Conservation (phyloP, 257 asterid genomes). For the Petrea volubilis region DNA sequence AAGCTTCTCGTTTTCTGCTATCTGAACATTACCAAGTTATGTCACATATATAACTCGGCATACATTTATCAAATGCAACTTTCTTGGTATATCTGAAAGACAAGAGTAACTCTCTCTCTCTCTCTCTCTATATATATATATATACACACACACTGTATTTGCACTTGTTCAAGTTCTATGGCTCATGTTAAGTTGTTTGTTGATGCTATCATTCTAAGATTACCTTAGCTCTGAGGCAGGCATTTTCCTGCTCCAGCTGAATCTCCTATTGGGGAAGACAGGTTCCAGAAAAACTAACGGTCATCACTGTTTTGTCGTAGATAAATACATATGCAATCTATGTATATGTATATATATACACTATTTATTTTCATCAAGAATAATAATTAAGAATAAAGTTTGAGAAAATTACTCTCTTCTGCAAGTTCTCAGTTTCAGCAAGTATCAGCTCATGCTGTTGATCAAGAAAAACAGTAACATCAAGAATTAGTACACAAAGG, state of each 20-base stretch:
- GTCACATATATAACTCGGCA: background rate
- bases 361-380: background rate
- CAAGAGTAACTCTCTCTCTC: too few relatives aligned
- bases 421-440: conserved; percentile 70
- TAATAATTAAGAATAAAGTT: background rate
- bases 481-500: background rate
- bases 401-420: conserved; percentile 58
- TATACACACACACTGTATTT: background rate
- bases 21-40: conserved; percentile 21
- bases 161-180: too few relatives aligned
- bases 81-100: too few relatives aligned
- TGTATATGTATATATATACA: background rate
- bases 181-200: background rate
- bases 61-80: background rate
- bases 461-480: conserved; percentile 15
- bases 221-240: conserved; percentile 80
- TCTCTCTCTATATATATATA: too few relatives aligned
- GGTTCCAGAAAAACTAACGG: background rate
- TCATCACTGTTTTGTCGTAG: conserved; percentile 2
- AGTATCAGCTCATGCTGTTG: conserved; percentile 83
- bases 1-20: conserved; percentile 45
- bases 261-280: conserved; percentile 39
- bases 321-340: background rate
- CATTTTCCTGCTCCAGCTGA: conserved; percentile 83
- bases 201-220: background rate